Evolutionary conservation across 2,329 filamentous ascomycete genomes (phyloP).

Genomic region (Alternaria longipes): DNA sequence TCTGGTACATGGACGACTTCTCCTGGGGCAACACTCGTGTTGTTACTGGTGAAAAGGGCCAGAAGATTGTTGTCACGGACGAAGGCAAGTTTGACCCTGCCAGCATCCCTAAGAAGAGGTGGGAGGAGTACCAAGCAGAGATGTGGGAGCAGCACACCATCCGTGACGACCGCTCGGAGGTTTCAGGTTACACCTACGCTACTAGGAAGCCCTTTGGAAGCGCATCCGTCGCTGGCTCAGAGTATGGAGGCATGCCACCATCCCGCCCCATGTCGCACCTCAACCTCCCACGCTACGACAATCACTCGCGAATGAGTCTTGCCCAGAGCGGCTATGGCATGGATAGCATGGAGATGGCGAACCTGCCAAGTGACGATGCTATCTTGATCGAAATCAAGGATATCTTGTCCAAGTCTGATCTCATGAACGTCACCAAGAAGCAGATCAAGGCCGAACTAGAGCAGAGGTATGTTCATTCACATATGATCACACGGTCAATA

Average conservation of each 20-base stretch:
- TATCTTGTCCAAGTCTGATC: slow-evolving; percentile 87
- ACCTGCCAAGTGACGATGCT: slow-evolving; percentile 87
- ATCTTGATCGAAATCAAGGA: slow-evolving; percentile 93
- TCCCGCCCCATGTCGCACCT: slow-evolving; percentile 67
- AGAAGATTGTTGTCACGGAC: slow-evolving; percentile 91
- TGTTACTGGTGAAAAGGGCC: slow-evolving; percentile 90
- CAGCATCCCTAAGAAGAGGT: slow-evolving; percentile 95
- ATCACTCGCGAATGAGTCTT: slow-evolving; percentile 59
- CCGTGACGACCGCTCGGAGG: slow-evolving; percentile 80
- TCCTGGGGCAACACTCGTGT: slow-evolving; percentile 99
- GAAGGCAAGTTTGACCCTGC: slow-evolving; percentile 97
- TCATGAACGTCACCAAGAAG: slow-evolving; percentile 99
- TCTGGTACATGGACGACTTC: slow-evolving; percentile 99
- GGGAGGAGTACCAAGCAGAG: slow-evolving; percentile 98
- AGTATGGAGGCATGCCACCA: slow-evolving; percentile 69
- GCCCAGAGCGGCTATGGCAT: slow-evolving; percentile 67
- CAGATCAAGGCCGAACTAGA: slow-evolving; percentile 94
- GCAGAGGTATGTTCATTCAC: slow-evolving; percentile 62
- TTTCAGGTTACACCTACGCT: slow-evolving; percentile 93
- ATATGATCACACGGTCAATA: background rate
- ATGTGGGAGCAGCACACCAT: slow-evolving; percentile 96
- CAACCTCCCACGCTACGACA: slow-evolving; percentile 62
- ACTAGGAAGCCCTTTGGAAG: slow-evolving; percentile 74
- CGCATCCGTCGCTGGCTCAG: slow-evolving; percentile 57
- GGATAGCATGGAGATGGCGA: slow-evolving; percentile 71